Base-by-base conservation (phyloP, 2,329 filamentous ascomycete genomes). In the Plectosphaerella plurivora region DNA sequence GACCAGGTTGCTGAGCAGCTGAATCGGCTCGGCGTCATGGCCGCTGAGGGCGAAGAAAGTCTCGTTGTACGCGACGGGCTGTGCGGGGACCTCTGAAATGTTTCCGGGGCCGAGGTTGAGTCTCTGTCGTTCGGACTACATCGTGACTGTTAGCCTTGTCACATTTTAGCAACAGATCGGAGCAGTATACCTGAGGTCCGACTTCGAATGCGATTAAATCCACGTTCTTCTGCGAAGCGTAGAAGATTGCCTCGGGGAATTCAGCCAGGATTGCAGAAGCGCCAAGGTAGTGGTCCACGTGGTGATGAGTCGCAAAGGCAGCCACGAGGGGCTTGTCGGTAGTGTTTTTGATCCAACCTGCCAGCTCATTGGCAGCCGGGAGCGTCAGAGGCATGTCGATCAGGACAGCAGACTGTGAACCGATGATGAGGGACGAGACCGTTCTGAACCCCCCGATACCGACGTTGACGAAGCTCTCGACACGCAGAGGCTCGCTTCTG, bases 291-390 rank as follows among this genome's bases (percentile, higher is more conserved):
- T 53, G 52, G 11, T 53, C 52, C 1, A 49, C 45, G 18, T 53
- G 52, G 4, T n/a, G 14, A 24, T 53, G 52, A 1, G 52, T 48
- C 5, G 52, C 51, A 14, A 53, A 53, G n/a, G 52, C 49, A 1
- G 48, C 52, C 9, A 53, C 24, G 9, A 53, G 52, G 3, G 52
- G 52, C 28, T 53, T 53, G 9, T 53, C 49, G 4, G 52, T 53
- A 15, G 49, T 53, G 25, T 51, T 53, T 39, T 51, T 53, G 11
- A 53, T 49, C 52, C 52, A 51, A 16, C 3, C 45, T 3, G 49
- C 52, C 25, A 53, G 25, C 6, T n/a, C 4, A 10, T 42, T 25
- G 44, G 52, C 52, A 11, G 42, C 35, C 2, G 36, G 9, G 5
- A 51, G 36, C 3, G 49, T 49, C 15, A 53, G 16, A 6, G 52